phyloP scores from a whole-genome alignment of 2,329 filamentous ascomycete genomes.

The Malbranchea zuffiana region DNA sequence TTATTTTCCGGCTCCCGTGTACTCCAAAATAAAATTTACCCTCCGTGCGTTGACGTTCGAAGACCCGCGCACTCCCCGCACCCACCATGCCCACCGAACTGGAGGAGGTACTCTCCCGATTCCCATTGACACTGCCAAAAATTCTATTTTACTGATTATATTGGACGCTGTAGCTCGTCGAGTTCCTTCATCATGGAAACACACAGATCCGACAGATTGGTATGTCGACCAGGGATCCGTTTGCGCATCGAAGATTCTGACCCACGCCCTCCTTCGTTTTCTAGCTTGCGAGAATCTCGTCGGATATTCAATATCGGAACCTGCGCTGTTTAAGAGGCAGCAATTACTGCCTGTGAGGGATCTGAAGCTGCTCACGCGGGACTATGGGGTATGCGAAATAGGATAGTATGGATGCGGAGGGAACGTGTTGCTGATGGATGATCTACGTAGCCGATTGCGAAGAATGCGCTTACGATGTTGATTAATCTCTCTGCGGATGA shows the following conservation, averaged over 20 bases:
- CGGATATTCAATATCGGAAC: slow-evolving; percentile 66
- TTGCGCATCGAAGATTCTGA: background rate
- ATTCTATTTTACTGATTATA: slow-evolving; percentile 10
- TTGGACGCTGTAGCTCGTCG: slow-evolving; percentile 56
- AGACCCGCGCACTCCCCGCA: slow-evolving; percentile 1
- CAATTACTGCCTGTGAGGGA: slow-evolving; percentile 71
- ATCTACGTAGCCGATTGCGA: slow-evolving; percentile 62
- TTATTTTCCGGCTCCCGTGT: too few relatives aligned
- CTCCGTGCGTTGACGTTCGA: background rate
- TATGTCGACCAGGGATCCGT: slow-evolving; percentile 29
- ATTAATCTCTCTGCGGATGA: slow-evolving; percentile 81
- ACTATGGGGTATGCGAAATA: slow-evolving; percentile 56
- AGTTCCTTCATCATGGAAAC: slow-evolving; percentile 86
- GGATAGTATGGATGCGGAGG: background rate
- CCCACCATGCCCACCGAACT: slow-evolving; percentile 60
- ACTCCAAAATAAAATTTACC: too few relatives aligned
- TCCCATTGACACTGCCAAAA: background rate
- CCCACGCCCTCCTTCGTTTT: slow-evolving; percentile 1
- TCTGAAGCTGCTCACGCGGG: slow-evolving; percentile 73
- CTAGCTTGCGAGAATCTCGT: slow-evolving; percentile 75
- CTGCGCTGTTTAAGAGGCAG: slow-evolving; percentile 71
- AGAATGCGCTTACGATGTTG: slow-evolving; percentile 65
- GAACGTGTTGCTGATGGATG: slow-evolving; percentile 4
- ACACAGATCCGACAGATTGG: slow-evolving; percentile 77
- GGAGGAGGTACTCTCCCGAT: slow-evolving; percentile 52